These are phyloP conservation scores for Penicillium diatomitis DNA, from an alignment of 495 filamentous ascomycete genomes.

Conservation along the genomic window DNA sequence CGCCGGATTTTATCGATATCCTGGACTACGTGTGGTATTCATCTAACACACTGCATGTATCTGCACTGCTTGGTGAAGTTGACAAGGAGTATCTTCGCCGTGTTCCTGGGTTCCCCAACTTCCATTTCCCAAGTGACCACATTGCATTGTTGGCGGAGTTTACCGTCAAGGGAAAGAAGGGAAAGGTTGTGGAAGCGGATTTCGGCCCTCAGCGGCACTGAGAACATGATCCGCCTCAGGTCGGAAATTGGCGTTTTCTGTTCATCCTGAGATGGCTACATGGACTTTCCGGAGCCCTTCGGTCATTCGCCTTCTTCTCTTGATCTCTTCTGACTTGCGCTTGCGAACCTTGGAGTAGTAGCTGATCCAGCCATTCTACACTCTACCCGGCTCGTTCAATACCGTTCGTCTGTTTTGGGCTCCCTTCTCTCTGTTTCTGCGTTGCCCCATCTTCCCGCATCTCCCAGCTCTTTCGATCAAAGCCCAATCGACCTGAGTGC, in stretches of 20 bases:
- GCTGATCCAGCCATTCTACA: slow-evolving; percentile 18
- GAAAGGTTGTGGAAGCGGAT: slow-evolving; percentile 58
- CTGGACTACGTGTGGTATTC: slow-evolving; percentile 98
- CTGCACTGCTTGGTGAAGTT: slow-evolving; percentile 79
- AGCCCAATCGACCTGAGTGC: slow-evolving; percentile 6
- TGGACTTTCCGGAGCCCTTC: slow-evolving; percentile 29
- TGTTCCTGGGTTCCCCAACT: slow-evolving; percentile 93
- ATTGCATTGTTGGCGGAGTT: slow-evolving; percentile 89
- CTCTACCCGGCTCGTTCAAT: slow-evolving; percentile 15
- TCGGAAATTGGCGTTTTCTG: slow-evolving; percentile 28
- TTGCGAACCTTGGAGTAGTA: slow-evolving; percentile 35
- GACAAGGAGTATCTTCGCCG: slow-evolving; percentile 82
- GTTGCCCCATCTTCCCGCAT: slow-evolving; percentile 9
- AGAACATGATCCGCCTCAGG: slow-evolving; percentile 5
- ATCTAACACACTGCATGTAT: slow-evolving; percentile 80
- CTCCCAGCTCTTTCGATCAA: slow-evolving; percentile 4
- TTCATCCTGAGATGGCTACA: slow-evolving; percentile 36
- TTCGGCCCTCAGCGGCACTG: slow-evolving; percentile 51
- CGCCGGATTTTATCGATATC: slow-evolving; percentile 77
- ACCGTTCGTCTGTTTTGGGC: slow-evolving; percentile 10
- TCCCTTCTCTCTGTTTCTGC: slow-evolving; percentile 10
- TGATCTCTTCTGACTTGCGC: slow-evolving; percentile 18
- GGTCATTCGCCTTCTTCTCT: slow-evolving; percentile 6
- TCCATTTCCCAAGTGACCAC: slow-evolving; percentile 96
- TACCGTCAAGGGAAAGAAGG: slow-evolving; percentile 82